These are phyloP conservation scores for Trichophaea hybrida DNA, from an alignment of 2,329 filamentous ascomycete genomes.

Conservation along the genomic window DNA sequence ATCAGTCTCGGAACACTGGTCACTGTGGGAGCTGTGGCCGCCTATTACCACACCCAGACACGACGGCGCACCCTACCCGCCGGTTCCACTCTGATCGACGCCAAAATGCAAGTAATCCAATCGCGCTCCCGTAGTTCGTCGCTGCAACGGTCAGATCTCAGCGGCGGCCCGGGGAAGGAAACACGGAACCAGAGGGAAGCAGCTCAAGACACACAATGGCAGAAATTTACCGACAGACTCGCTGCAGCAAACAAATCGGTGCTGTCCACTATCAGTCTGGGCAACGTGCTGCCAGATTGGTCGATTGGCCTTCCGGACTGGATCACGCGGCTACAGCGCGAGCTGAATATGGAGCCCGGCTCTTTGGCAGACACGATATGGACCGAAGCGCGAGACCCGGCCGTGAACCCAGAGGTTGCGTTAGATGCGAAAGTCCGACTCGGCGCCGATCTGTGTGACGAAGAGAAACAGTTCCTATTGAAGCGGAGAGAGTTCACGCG, in stretches of 20 bases:
- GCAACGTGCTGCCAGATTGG: conserved; percentile 19
- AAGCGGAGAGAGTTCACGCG: conserved; percentile 55
- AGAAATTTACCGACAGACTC: conserved; percentile 19
- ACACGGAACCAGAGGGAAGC: conserved; percentile 7
- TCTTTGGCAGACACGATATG: conserved; percentile 88
- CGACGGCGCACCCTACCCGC: conserved; percentile 4
- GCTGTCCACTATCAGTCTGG: background rate
- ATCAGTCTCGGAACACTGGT: conserved; percentile 15
- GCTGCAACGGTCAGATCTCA: background rate
- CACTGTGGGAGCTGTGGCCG: conserved; percentile 11
- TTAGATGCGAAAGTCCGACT: conserved; percentile 71
- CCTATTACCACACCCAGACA: conserved; percentile 14
- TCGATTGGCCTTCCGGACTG: conserved; percentile 20
- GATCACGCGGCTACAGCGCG: conserved; percentile 25
- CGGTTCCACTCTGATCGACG: background rate
- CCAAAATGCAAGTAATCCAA: background rate
- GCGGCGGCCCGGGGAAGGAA: background rate
- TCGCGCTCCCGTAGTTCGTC: background rate
- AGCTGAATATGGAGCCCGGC: conserved; percentile 52
- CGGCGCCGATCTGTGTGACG: conserved; percentile 63
- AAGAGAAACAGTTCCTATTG: conserved; percentile 61
- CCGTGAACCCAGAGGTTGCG: conserved; percentile 71
- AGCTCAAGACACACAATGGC: conserved; percentile 18
- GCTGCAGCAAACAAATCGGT: conserved; percentile 16
- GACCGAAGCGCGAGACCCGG: conserved; percentile 73